Base-by-base conservation (phyloP, 1,284 basidiomycete genomes). In the Caloboletus inedulis region DNA sequence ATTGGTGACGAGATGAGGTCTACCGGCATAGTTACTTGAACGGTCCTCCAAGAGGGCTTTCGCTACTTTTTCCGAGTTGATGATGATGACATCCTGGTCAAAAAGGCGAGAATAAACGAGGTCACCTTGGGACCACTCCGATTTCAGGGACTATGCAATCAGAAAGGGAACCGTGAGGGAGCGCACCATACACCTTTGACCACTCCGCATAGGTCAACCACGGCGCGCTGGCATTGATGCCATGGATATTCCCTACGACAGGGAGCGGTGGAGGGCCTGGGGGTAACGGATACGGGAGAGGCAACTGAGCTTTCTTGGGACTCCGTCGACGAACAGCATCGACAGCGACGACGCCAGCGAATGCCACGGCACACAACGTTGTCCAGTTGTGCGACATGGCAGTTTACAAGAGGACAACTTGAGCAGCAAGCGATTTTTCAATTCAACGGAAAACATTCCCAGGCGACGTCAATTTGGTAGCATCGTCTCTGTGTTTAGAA, bases 1-100 rank as follows among this genome's bases (percentile, higher is more conserved):
- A 36, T 51, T 59, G 29, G 59, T 59, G 29, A 47, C n/a, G 29
- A 63, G 44, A 19, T 23, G 18, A 21, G 74, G 74, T n/a, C 76
- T 68, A 56, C 67, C 66, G 8, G 68, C 69, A 55, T 74, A 74
- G 9, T 64, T 62, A 1, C 54, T 57, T 9, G 74, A 74, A 19
- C 73, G 68, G 50, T 70, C 74, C 18, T 77, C 75, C 21, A 78
- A 64, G 12, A 79, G 62, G 7, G 71, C 73, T 9, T 56, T 62
- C 2, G 64, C 70, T 10, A 65, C 62, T 34, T 73, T 65, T 5
- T 66, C 42, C 0, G 71, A 70, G 52, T 76, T 74, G 12, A 76
- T 53, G 31, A 56, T 51, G 25, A 56, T 44, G n/a, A 59, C 57
- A 6, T 50, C 42, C 21, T 51, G 40, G 33, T 44, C 13, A 12